A percentile compares a stretch with the other conserved stretches of the same genome.
Evolutionary conservation across 2,329 filamentous ascomycete genomes (phyloP).

Genomic region (Colletotrichum tropicicola): DNA sequence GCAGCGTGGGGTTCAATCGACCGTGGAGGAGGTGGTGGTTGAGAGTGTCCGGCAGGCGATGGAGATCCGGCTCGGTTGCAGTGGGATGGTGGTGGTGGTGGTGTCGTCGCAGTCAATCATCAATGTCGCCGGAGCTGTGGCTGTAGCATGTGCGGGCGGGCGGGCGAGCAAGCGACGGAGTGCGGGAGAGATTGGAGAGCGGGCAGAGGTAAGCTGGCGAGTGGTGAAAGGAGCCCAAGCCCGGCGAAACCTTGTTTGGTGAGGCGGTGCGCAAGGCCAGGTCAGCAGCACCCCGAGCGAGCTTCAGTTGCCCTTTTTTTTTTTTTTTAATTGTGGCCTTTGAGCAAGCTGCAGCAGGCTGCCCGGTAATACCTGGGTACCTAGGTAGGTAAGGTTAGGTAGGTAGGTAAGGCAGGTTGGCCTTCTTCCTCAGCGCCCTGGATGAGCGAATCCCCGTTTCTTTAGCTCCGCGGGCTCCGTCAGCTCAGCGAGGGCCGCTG

Average conservation of each 20-base stretch:
- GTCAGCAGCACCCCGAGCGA: conserved; percentile 9
- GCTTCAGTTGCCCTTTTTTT: no score
- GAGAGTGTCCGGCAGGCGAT: conserved; percentile 11
- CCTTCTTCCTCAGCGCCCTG: no score
- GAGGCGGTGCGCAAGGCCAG: conserved; percentile 19
- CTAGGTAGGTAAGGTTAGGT: no score
- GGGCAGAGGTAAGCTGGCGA: neutral
- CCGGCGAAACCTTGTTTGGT: conserved; percentile 29
- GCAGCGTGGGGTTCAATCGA: conserved; percentile 10
- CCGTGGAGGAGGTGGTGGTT: neutral
- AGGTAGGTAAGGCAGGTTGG: no score
- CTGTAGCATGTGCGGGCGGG: conserved; percentile 4
- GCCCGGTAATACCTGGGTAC: no score
- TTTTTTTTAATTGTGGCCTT: no score
- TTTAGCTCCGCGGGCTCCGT: no score
- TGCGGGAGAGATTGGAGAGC: no score
- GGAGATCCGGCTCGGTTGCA: conserved; percentile 21
- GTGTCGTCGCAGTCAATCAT: conserved; percentile 1
- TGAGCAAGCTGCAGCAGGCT: no score
- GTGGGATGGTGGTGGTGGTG: neutral
- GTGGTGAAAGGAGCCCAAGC: conserved; percentile 5
- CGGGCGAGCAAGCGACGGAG: neutral
- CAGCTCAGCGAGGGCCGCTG: no score
- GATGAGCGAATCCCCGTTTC: no score
- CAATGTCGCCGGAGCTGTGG: conserved; percentile 7